A percentile compares a stretch with the other conserved stretches of the same genome.
Evolutionary conservation across 352 stramenopile genomes (phyloP).

Genomic region (Phytophthora lateralis): DNA sequence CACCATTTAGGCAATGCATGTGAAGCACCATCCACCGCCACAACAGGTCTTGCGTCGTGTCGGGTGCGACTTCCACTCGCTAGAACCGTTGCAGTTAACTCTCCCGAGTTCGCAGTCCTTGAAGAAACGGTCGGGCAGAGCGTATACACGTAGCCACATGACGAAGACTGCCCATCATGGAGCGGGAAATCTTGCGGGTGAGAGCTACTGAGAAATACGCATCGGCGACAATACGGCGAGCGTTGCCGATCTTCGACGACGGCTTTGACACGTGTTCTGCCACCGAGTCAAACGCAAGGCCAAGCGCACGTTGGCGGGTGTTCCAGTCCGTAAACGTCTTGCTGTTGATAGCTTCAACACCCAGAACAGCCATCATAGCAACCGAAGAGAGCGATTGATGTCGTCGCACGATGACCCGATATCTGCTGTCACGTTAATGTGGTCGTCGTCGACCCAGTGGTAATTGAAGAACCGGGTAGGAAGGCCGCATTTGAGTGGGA

Average conservation of each 20-base stretch:
- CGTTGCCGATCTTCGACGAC: slow-evolving; percentile 12
- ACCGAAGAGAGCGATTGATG: slow-evolving; percentile 14
- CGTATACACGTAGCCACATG: slow-evolving; percentile 24
- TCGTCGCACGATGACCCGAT: slow-evolving; percentile 2
- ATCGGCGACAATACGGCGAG: slow-evolving; percentile 1
- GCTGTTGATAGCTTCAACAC: slow-evolving; percentile 18
- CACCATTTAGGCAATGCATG: slow-evolving; percentile 16
- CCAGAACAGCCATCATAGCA: slow-evolving; percentile 23
- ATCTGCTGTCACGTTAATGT: slow-evolving; percentile 8
- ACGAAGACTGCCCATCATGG: slow-evolving; percentile 21
- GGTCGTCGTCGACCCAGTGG: slow-evolving; percentile 29
- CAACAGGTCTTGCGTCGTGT: slow-evolving; percentile 6
- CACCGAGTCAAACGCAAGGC: slow-evolving; percentile 14
- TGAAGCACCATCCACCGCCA: slow-evolving; percentile 8
- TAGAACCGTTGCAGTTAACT: slow-evolving; percentile 2
- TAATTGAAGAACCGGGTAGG: slow-evolving; percentile 19
- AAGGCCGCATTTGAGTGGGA: neutral
- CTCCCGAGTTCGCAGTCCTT: neutral
- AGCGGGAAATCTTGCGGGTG: slow-evolving; percentile 8
- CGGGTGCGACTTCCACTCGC: neutral
- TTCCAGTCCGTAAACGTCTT: slow-evolving; percentile 26
- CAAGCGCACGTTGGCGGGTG: slow-evolving; percentile 7
- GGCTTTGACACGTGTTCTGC: slow-evolving; percentile 4
- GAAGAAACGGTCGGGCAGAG: slow-evolving; percentile 8
- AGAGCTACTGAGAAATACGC: slow-evolving; percentile 3